Evolutionary conservation across 805 yeast genomes (phyloP).

Genomic region (Yarrowia deformans): DNA sequence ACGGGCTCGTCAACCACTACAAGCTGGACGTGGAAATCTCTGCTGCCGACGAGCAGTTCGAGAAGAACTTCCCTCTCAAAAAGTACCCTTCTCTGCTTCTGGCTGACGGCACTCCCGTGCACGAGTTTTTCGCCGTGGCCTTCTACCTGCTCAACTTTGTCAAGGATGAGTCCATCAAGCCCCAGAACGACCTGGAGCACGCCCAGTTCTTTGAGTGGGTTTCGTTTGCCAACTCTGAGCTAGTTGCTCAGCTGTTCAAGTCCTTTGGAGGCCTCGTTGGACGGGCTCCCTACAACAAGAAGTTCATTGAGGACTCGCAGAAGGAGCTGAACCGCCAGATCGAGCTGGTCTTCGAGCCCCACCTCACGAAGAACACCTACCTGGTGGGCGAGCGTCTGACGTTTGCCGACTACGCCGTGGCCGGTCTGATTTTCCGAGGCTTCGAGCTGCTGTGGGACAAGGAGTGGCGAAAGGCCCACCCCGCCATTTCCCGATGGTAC

Average conservation of each 20-base stretch:
- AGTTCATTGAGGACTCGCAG: constrained; percentile 58
- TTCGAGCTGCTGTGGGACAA: constrained; percentile 66
- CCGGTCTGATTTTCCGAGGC: constrained; percentile 60
- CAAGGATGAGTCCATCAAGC: constrained; percentile 39
- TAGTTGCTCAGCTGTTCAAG: constrained; percentile 57
- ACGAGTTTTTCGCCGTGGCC: constrained; percentile 68
- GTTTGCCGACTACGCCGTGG: constrained; percentile 69
- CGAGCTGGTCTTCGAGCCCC: constrained; percentile 50
- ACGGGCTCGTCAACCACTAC: constrained; percentile 58
- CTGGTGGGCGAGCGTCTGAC: constrained; percentile 73
- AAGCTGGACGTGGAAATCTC: constrained; percentile 63
- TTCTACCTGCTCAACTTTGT: constrained; percentile 52
- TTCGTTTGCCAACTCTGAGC: constrained; percentile 75
- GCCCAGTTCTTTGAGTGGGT: constrained; percentile 36
- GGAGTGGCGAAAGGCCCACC: constrained; percentile 69
- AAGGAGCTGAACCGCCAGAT: constrained; percentile 54
- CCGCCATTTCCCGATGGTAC: constrained; percentile 75
- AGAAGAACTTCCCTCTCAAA: constrained; percentile 61
- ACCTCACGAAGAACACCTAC: constrained; percentile 64
- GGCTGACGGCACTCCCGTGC: constrained; percentile 68
- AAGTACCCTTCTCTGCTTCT: constrained; percentile 70
- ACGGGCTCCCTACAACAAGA: constrained; percentile 77
- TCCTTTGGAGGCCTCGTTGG: constrained; percentile 72
- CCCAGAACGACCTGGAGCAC: constrained; percentile 19
- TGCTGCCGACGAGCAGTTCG: constrained; percentile 54